phyloP scores from a whole-genome alignment of 257 asterid species.

The Solanum corneliomulleri region DNA sequence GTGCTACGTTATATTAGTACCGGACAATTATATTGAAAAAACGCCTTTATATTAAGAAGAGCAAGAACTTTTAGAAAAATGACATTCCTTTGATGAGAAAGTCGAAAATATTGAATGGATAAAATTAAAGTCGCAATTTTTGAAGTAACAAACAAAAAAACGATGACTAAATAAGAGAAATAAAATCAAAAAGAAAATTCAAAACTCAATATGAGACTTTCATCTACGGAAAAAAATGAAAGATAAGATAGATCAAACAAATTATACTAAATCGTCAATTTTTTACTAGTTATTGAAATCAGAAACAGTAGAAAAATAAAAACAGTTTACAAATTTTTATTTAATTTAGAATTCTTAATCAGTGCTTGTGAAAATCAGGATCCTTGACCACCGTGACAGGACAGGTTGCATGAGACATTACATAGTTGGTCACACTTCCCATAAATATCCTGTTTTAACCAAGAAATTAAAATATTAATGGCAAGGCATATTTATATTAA shows the following conservation, averaged over 20 bases:
- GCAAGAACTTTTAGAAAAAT: no score
- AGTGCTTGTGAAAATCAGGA: slow-evolving; percentile 41
- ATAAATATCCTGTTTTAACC: slow-evolving; percentile 45
- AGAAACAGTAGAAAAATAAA: background rate
- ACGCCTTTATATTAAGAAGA: background rate
- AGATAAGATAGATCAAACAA: background rate
- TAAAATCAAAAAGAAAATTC: background rate
- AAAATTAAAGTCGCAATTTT: accelerated
- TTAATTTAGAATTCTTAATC: background rate
- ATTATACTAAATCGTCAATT: background rate
- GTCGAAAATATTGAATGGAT: background rate
- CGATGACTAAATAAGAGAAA: background rate
- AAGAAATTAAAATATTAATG: background rate
- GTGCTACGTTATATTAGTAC: no score
- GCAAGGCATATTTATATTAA: background rate
- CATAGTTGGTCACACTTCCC: slow-evolving; percentile 71
- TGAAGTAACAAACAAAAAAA: background rate
- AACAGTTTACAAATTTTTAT: background rate
- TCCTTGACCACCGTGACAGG: slow-evolving; percentile 74
- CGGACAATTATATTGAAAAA: background rate
- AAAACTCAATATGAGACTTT: background rate
- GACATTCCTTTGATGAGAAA: background rate
- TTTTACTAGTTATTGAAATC: background rate
- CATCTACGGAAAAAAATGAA: background rate
- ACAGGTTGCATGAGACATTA: slow-evolving; percentile 44